These are phyloP conservation scores for Atalantia buxifolia DNA, from an alignment of 345 rosid species.

Conservation along the genomic window DNA sequence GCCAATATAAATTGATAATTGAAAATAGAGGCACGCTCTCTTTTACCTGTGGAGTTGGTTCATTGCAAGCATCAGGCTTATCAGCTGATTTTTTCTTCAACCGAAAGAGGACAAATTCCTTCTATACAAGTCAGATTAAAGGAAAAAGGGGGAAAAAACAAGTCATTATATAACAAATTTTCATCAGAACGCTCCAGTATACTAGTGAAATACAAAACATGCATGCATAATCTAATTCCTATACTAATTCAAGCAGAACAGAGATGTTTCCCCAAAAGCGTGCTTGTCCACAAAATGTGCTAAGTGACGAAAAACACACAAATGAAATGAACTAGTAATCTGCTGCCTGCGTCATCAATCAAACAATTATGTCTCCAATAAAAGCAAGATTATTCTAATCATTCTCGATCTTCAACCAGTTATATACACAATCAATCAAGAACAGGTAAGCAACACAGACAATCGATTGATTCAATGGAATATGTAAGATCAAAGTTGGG, in stretches of 20 bases:
- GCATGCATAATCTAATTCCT: not conserved
- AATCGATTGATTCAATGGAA: too few relatives aligned
- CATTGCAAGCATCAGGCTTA: not conserved
- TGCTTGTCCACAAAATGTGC: not conserved
- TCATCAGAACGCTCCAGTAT: not conserved
- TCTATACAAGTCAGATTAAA: not conserved
- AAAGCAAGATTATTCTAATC: not conserved
- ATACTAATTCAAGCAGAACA: not conserved
- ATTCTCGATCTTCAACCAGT: not conserved
- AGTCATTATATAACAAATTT: not conserved
- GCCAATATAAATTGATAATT: not conserved
- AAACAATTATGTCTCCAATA: not conserved
- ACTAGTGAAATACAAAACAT: not conserved
- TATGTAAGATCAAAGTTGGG: too few relatives aligned
- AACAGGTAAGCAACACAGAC: not conserved
- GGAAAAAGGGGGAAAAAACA: not conserved
- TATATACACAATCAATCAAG: not conserved
- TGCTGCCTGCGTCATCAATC: not conserved
- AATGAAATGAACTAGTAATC: not conserved
- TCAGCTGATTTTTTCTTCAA: constrained; percentile 8
- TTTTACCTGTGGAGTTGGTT: constrained; percentile 12
- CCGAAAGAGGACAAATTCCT: constrained; percentile 17
- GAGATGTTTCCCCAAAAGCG: too few relatives aligned
- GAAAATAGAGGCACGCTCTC: not conserved
- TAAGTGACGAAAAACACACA: not conserved